Evolutionary conservation across 75 land plant species (phyloP), one percentile per base, ranked within the genome.

Genomic region (Cupressus sempervirens): DNA sequence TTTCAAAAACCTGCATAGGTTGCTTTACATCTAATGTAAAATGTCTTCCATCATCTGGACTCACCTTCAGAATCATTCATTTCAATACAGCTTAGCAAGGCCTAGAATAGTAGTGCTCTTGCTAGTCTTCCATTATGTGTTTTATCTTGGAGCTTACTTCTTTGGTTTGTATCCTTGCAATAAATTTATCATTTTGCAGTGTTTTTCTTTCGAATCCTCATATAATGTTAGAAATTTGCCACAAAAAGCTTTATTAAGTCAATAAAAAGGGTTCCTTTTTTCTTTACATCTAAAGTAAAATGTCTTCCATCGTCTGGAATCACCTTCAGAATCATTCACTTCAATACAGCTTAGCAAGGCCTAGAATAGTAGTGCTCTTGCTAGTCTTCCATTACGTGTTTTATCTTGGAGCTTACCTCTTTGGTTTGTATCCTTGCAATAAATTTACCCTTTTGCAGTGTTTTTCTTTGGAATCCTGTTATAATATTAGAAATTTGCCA

Each of bases 111-210:
- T 72, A 72, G 73, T 30, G 13, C 34, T 70, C 81, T 40, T n/a
- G 81, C 46, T 41, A 79, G 81, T 79, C 30, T 41, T 79, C 29
- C 50, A 26, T 79, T 79, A 45, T 45, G 81, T 45, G n/a, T 41
- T 23, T 62, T 1, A 29, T 41, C 41, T 79, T 79, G 50, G 35
- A 72, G n/a, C 29, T 68, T 30, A 72, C 32, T 29, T 72, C 13
- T 72, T 72, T 72, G 74, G 74, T 3, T 72, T 32, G 74, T 26
- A 32, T 32, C 74, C 32, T 72, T 12, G 74, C 2, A 72, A 72
- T 7, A 32, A 12, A 65, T 30, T 12, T 30, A 72, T 30, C 9
- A 11, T 72, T 72, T 72, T 9, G 35, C 74, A 29, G 32, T 72
- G 15, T 72, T 72, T 72, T 30, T 32, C 74, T 72, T 32, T 72